Conservation (phyloP, 2,329 filamentous ascomycete species). For the Metarhizium album region DNA sequence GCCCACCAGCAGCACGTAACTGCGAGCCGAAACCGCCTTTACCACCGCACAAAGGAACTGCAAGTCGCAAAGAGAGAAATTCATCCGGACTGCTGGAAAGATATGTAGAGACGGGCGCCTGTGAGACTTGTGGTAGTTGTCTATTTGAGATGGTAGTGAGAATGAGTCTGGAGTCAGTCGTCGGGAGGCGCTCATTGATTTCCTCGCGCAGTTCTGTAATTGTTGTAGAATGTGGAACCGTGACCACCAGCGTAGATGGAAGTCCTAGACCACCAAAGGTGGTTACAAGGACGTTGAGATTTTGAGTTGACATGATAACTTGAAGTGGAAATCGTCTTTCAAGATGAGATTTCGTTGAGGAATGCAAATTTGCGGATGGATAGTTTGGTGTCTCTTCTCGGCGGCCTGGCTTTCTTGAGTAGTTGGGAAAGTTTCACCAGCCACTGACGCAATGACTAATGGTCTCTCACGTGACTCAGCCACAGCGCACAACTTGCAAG, state of each 20-base stretch:
- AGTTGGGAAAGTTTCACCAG: background rate
- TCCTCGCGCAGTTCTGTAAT: conserved; percentile 55
- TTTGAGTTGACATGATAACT: conserved; percentile 40
- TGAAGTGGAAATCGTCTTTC: background rate
- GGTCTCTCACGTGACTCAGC: conserved; percentile 24
- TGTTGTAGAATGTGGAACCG: conserved; percentile 53
- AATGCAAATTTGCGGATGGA: background rate
- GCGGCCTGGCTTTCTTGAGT: background rate
- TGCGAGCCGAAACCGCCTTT: conserved; percentile 98
- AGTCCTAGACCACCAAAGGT: conserved; percentile 75
- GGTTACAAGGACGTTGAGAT: conserved; percentile 73
- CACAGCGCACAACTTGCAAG: conserved; percentile 15
- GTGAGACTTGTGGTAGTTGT: conserved; percentile 46
- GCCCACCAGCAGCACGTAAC: conserved; percentile 87
- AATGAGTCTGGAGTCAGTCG: conserved; percentile 50
- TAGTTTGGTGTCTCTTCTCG: background rate
- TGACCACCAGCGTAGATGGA: conserved; percentile 72
- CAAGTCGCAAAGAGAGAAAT: conserved; percentile 74
- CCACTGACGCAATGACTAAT: background rate
- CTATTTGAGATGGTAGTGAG: conserved; percentile 76
- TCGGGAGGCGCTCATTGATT: conserved; percentile 52
- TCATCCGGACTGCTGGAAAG: conserved; percentile 47
- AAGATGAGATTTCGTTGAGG: background rate
- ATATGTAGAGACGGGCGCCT: conserved; percentile 48
- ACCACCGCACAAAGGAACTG: conserved; percentile 72